These are phyloP conservation scores for Suillus cothurnatus DNA, from an alignment of 768 basidiomycete genomes.

Conservation along the genomic window DNA sequence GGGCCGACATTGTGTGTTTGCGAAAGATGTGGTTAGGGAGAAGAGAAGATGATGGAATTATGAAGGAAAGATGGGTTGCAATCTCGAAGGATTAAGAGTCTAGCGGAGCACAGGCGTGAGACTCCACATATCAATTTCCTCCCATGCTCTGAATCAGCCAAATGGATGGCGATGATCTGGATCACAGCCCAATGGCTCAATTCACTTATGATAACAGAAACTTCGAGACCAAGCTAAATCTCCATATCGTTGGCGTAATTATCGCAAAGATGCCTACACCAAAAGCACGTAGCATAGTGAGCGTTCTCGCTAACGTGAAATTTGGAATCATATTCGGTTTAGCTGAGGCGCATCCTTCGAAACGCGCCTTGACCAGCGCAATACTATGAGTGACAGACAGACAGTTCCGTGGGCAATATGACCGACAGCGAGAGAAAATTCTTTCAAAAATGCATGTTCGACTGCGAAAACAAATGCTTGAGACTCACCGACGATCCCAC, in stretches of 20 bases:
- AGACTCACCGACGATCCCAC: constrained; percentile 12
- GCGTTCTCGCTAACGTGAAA: background rate
- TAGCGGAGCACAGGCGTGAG: constrained; percentile 22
- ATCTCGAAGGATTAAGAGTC: constrained; percentile 25
- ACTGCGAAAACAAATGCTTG: constrained; percentile 12
- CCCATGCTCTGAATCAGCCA: constrained; percentile 15
- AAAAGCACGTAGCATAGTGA: background rate
- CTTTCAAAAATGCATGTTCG: constrained; percentile 11
- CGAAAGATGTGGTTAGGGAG: constrained; percentile 37
- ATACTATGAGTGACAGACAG: background rate
- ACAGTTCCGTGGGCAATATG: constrained; percentile 10
- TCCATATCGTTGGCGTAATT: background rate
- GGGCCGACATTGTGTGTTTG: constrained; percentile 42
- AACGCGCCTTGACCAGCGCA: background rate
- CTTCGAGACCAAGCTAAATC: background rate
- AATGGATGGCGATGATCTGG: background rate
- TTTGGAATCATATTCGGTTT: background rate
- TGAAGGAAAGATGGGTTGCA: constrained; percentile 32
- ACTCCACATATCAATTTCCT: constrained; percentile 15
- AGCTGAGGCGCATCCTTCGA: background rate
- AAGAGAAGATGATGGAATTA: constrained; percentile 36
- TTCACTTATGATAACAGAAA: constrained; percentile 2
- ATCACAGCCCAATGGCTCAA: constrained; percentile 5
- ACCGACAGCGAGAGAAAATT: constrained; percentile 19
- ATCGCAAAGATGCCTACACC: background rate